A percentile compares a stretch with the other conserved stretches of the same genome.
Evolutionary conservation across 139 green algal species (phyloP).

Genomic region (Chlorella vulgaris): DNA sequence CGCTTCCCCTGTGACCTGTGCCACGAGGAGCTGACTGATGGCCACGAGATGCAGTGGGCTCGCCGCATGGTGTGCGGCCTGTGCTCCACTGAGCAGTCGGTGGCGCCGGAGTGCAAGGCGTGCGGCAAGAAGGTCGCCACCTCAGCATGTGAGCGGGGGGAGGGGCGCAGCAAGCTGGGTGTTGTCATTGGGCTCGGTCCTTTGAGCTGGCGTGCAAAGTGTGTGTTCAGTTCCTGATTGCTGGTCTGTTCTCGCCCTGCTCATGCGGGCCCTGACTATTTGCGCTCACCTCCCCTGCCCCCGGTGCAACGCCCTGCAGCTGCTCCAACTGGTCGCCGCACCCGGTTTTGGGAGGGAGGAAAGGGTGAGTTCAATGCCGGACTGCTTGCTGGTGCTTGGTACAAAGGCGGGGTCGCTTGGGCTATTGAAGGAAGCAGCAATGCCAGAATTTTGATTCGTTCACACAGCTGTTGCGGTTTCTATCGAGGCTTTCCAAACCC

Average conservation of each 20-base stretch:
- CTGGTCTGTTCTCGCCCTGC: no score
- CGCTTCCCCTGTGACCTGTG: slow-evolving; percentile 59
- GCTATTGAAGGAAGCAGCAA: no score
- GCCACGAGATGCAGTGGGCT: slow-evolving; percentile 53
- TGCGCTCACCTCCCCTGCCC: no score
- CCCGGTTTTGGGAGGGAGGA: background rate
- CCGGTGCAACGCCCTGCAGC: no score
- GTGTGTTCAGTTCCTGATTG: background rate
- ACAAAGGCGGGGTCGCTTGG: no score
- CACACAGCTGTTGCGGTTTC: no score
- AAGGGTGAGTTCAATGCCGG: background rate
- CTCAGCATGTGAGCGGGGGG: slow-evolving; percentile 21
- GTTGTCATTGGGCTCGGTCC: background rate
- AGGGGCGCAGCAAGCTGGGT: background rate
- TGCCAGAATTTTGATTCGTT: no score
- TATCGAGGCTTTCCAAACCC: no score
- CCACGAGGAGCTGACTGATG: slow-evolving; percentile 56
- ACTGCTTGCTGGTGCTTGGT: background rate
- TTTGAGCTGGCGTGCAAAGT: background rate
- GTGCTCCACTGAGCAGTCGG: slow-evolving; percentile 44
- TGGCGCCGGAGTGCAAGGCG: slow-evolving; percentile 36
- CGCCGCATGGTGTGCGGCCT: slow-evolving; percentile 55
- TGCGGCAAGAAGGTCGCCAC: slow-evolving; percentile 56
- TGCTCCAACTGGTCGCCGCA: background rate
- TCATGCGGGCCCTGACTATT: no score